These are phyloP conservation scores for Crithidia bombi DNA, from an alignment of 208 protist species.

Conservation along the genomic window DNA sequence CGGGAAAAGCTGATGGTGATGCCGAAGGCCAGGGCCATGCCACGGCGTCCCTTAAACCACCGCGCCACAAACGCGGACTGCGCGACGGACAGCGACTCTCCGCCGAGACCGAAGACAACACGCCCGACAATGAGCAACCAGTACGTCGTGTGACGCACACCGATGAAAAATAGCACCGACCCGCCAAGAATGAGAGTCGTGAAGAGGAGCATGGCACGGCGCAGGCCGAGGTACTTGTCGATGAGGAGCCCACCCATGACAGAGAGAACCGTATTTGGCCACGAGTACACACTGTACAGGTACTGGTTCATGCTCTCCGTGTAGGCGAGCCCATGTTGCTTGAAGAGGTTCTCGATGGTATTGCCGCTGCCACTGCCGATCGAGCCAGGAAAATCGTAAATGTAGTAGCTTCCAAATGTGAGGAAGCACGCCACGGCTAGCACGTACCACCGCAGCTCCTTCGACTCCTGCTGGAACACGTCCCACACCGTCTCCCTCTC, in stretches of 20 bases:
- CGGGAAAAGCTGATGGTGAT: slow-evolving; percentile 92
- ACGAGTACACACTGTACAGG: slow-evolving; percentile 93
- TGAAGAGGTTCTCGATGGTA: slow-evolving; percentile 72
- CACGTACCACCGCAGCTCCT: slow-evolving; percentile 82
- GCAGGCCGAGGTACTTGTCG: slow-evolving; percentile 86
- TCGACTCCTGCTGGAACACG: slow-evolving; percentile 43
- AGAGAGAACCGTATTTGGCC: slow-evolving; percentile 90
- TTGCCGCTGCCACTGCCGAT: slow-evolving; percentile 62
- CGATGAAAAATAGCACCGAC: slow-evolving; percentile 75
- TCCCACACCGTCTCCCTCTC: slow-evolving; percentile 12
- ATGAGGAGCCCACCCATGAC: slow-evolving; percentile 90
- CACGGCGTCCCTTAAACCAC: slow-evolving; percentile 84
- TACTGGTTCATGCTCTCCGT: slow-evolving; percentile 89
- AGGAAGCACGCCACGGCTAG: slow-evolving; percentile 80
- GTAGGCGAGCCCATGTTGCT: slow-evolving; percentile 50
- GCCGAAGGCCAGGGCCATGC: slow-evolving; percentile 92
- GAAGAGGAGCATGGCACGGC: slow-evolving; percentile 82
- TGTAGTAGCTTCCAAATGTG: slow-evolving; percentile 87
- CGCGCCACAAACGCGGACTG: slow-evolving; percentile 92
- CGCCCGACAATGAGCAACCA: slow-evolving; percentile 78
- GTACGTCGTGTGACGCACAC: slow-evolving; percentile 62
- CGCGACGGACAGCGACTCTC: slow-evolving; percentile 87
- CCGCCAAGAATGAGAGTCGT: slow-evolving; percentile 67
- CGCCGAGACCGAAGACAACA: slow-evolving; percentile 89
- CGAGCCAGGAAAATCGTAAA: slow-evolving; percentile 83